Evolutionary conservation across 176 grass and related monocot species (phyloP), one percentile per base, ranked within the genome.

Genomic region (Lolium rigidum): DNA sequence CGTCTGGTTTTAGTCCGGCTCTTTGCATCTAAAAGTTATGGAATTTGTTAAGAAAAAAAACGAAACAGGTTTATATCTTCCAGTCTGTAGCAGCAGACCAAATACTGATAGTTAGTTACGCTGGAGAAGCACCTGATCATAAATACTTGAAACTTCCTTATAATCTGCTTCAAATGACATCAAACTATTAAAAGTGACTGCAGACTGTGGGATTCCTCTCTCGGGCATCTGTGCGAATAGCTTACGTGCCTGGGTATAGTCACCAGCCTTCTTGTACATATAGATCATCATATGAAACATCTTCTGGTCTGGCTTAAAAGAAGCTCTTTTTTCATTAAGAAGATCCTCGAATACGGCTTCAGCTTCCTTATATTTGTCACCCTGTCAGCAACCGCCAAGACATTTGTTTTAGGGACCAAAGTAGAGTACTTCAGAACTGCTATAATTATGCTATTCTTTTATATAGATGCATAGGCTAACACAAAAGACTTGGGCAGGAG

Each of bases 221-320:
- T 92, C 91, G 0, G 86, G 87, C 96, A 98, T 98, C 90, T 93
- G 79, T 1, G 87, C 77, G 52, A 98, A 88, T 80, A 92, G 84
- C 87, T 92, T 95, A 68, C 87, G 90, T 20, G 96, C 96, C 51
- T 94, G 82, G 57, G 88, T 47, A 72, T 90, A 91, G 59, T 98
- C 90, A 47, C 90, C 93, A 54, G 94, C 90, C 87, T 98, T 95
- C 84, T 91, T 95, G 76, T 94, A 92, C 97, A 95, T 95, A 78
- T 95, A 98, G 71, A 98, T 98, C 94, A 98, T 95, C 97, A 94
- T 95, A 87, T 95, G 96, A 81, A 95, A 98, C 92, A 94, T 98
- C 82, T 95, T 95, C 90, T 95, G 96, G 70, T 98, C 96, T 84
- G 96, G 93, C 81, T 94, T 98, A 72, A 95, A 98, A 48, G 81